Base-by-base conservation (phyloP, 2,329 filamentous ascomycete genomes). In the Sporothrix pseudoabietina region DNA sequence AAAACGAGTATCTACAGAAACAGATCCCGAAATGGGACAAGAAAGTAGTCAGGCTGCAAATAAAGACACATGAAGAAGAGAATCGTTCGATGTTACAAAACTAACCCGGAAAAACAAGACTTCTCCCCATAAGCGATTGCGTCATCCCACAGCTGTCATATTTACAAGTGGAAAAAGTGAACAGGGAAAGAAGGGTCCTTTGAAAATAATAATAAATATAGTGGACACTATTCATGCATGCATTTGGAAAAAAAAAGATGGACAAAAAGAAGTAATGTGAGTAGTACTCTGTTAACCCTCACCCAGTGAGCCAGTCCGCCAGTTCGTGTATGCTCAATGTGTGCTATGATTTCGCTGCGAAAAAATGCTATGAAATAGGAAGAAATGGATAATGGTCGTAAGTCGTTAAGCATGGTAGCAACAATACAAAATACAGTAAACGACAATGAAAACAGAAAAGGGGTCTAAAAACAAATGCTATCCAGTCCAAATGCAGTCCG, bases 71-170 rank as follows among this genome's bases (percentile, higher is more conserved):
- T 9, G 44, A 55, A 57, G 57, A 19, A 14, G 26, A 22, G 22
- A 41, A 30, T 66, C 61, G 61, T 66, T 30, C 44, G 61, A 66
- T 66, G 4, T 12, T 66, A 10, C 22, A 44, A 3, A 30, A 47
- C 10, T 4, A 26, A 30, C 61, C 30, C 16, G 10, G 12, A 22
- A 63, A 44, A 63, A 41, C 59, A 63, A 63, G 59, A 41, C 16
- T 41, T 35, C 26, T 65, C 55, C 10, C 35, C 19, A 14, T 19
- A 66, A 47, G 22, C 61, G 61, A 47, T 44, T 66, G 61, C 39
- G 61, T 66, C 61, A 66, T 47, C 61, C 61, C 22, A 44, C 61
- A 66, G 61, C 61, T 66, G 61, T 66, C 61, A 47, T 30, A 47
- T 66, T 22, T 22, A 26, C 61, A 66, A 66, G 19, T 47, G 61